Percentiles rank a stretch among this genome's conserved stretches.
phyloP scores from a whole-genome alignment of 768 basidiomycete genomes.

The Fomitopsis pulvina region DNA sequence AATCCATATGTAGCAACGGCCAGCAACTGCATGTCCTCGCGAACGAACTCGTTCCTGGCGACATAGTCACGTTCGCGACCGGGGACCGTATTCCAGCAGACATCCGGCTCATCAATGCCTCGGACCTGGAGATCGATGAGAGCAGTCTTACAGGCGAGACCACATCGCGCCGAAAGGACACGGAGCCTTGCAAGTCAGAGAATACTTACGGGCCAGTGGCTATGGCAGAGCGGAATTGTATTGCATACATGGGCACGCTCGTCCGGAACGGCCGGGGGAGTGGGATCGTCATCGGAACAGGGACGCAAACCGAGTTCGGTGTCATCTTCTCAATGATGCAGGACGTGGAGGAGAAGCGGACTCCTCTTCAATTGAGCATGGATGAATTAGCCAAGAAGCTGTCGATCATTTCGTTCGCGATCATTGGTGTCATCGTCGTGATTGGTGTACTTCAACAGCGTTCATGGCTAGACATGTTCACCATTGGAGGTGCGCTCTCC shows the following conservation, averaged over 20 bases:
- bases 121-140: conserved; percentile 92
- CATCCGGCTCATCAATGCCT: conserved; percentile 71
- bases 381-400: conserved; percentile 93
- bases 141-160: conserved; percentile 95
- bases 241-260: conserved; percentile 94
- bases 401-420: conserved; percentile 84
- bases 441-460: conserved; percentile 83
- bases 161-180: conserved; percentile 62
- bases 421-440: conserved; percentile 90
- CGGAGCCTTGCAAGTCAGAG: conserved; percentile 46
- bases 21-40: conserved; percentile 78
- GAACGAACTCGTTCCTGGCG: conserved; percentile 95
- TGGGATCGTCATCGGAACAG: conserved; percentile 83
- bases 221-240: conserved; percentile 79
- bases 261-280: conserved; percentile 83
- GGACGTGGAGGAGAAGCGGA: conserved; percentile 91
- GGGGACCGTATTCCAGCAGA: conserved; percentile 96
- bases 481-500: conserved; percentile 77
- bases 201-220: conserved; percentile 31
- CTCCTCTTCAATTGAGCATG: conserved; percentile 90
- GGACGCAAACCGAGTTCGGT: conserved; percentile 88
- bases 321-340: conserved; percentile 99
- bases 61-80: conserved; percentile 82
- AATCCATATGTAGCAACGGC: conserved; percentile 38
- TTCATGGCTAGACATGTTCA: conserved; percentile 97